Base-by-base conservation (phyloP, 2,329 filamentous ascomycete genomes). In the Monosporascus ibericus region DNA sequence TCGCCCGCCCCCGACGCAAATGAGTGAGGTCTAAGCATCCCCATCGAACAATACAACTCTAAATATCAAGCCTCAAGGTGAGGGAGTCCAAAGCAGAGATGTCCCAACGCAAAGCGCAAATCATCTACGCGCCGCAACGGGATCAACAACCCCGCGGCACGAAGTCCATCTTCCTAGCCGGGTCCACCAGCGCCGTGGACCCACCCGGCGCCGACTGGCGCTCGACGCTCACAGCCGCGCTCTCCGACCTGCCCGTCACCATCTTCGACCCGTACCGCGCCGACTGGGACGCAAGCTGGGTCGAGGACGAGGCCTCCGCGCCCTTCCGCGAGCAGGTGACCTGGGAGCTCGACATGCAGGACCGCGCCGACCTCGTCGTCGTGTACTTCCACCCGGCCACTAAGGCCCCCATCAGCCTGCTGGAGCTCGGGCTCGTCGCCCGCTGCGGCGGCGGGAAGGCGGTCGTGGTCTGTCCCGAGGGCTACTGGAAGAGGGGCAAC, bases 261-360 rank as follows among this genome's bases (percentile, higher is more conserved):
- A 66, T 87, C 55, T 72, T 77, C 64, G 80, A 87, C 57, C 84
- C 84, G 0, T 69, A 75, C 8, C 76, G 82, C 2, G 52, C 68
- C 5, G 73, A 80, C 61, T 87, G 83, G 84, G 75, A 84, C 60
- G 61, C 64, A 8, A 73, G 67, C 1, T 82, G 79, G 75, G 66
- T 56, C 15, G 77, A 83, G 50, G 75, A 82, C 48, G 67, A 75
- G 18, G 64, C 68, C 0, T 75, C 75, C 52, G 55, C 57, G 3
- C 72, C 68, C 0, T 86, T 80, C 66, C 65, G 65, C 8, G 66
- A 75, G 39, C 84, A 87, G 63, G 56, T 59, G 1, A 49, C 74
- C 30, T 87, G 84, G 83, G 84, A 87, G 68, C 70, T 86, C 2
- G 70, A 76, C 17, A 80, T 74, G 65, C 76, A 82, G 56, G 75